Conservation (phyloP, 148 eudicot genomes). For the Rhododendron henanense region DNA sequence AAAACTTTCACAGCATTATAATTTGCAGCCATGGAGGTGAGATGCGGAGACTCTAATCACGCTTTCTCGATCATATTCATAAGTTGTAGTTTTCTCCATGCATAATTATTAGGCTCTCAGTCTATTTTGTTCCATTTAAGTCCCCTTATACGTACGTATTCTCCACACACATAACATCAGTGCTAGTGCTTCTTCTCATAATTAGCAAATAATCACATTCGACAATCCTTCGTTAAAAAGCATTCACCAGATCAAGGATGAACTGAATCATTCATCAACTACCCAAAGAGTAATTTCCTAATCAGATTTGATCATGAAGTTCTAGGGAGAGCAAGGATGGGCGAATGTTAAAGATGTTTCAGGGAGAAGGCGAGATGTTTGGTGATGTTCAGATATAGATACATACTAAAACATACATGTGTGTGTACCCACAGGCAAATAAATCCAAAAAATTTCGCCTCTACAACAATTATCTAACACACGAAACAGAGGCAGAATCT, state of each 20-base stretch:
- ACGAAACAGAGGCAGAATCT: background rate
- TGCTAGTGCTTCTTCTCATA: background rate
- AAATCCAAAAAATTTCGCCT: background rate
- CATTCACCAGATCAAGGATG: background rate
- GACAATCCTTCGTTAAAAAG: background rate
- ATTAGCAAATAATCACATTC: background rate
- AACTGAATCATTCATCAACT: background rate
- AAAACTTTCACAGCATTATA: slow-evolving; percentile 1
- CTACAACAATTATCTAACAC: background rate
- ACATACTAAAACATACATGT: background rate
- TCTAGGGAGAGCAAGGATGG: background rate
- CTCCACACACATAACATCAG: background rate
- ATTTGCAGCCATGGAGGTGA: background rate
- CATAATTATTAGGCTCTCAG: background rate
- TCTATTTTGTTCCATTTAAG: background rate
- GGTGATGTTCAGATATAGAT: background rate
- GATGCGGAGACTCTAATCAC: background rate
- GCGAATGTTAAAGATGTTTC: background rate
- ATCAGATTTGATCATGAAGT: background rate
- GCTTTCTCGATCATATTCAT: background rate
- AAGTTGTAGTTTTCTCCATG: background rate
- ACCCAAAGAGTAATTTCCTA: background rate
- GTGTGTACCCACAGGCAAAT: background rate
- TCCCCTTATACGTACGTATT: background rate
- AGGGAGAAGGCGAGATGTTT: background rate